A percentile compares a stretch with the other conserved stretches of the same genome.
phyloP scores from a whole-genome alignment of 2,329 filamentous ascomycete species.

The Biscogniauxia mediterranea region DNA sequence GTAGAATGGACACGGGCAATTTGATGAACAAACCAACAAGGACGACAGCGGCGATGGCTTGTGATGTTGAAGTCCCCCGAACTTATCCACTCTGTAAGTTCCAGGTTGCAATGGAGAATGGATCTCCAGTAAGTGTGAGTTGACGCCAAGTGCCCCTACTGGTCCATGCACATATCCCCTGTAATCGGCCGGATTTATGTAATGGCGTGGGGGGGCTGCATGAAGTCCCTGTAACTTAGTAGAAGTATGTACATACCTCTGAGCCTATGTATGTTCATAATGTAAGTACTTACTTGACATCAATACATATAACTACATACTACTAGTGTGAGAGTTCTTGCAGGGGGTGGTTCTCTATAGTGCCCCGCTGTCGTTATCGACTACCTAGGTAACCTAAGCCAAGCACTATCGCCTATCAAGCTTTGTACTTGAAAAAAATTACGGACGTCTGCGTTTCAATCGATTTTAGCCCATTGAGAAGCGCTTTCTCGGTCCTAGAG shows the following conservation, averaged over 20 bases:
- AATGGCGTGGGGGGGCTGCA: slow-evolving; percentile 7
- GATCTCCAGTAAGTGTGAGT: not conserved
- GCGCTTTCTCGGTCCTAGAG: not conserved
- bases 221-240: too few relatives aligned
- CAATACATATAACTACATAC: too few relatives aligned
- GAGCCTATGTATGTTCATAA: too few relatives aligned
- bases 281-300: too few relatives aligned
- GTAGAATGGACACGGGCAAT: too few relatives aligned
- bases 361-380: not conserved
- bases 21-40: not conserved
- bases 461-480: not conserved
- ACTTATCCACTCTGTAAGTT: not conserved
- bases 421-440: not conserved
- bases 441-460: not conserved
- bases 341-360: not conserved
- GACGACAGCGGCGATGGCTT: not conserved
- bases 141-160: not conserved
- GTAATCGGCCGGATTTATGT: slow-evolving; percentile 21
- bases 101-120: not conserved
- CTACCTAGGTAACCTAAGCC: too few relatives aligned
- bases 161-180: not conserved
- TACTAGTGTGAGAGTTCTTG: not conserved
- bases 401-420: not conserved
- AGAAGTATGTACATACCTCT: too few relatives aligned
- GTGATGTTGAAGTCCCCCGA: not conserved